Evolutionary conservation across 495 filamentous ascomycete species (phyloP), one percentile per base, ranked within the genome.

Genomic region (Neurospora sp.): DNA sequence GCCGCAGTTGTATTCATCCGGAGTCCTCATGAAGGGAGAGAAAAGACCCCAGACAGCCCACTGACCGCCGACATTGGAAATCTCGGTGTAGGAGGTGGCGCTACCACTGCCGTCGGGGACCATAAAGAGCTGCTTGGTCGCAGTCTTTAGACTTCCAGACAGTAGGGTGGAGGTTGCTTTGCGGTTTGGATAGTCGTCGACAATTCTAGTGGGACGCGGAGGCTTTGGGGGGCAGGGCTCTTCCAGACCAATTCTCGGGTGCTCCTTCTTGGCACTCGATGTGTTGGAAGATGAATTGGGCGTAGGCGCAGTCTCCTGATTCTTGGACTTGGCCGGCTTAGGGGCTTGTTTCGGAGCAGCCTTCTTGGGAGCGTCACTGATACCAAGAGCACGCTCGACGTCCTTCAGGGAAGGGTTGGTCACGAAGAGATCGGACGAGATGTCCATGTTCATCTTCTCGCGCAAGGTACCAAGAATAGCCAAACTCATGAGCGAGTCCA

Each of bases 101-200:
- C 89, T 90, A 22, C 93, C 93, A 71, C 88, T 88, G 22, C 93
- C 93, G 76, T 95, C 93, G 20, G 93, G 93, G 46, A 95, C 83
- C 73, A 95, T 87, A 81, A 92, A 84, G 16, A 96, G 82, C 44
- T 85, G 88, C 78, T 87, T 89, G n/a, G 80, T 86, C 14, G 88
- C 84, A 14, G 82, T 87, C 75, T 86, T 87, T 14, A 87, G 82
- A 40, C 88, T 88, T 3, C 93, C 93, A 61, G 89, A 86, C 0
- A 94, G 89, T 81, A 88, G 73, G 73, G 91, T 75, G 68, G 90
- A 82, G 72, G 84, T 78, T 71, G 85, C 81, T 75, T 82, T 94
- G 86, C 92, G 89, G 73, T 92, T 88, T 11, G 88, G 90, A 73
- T 92, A 91, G 76, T 91, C 85, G 35, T 87, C 86, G 14, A 91